Evolutionary conservation across 2,329 filamentous ascomycete genomes (phyloP).

Genomic region (Magnaporthiopsis incrustans): DNA sequence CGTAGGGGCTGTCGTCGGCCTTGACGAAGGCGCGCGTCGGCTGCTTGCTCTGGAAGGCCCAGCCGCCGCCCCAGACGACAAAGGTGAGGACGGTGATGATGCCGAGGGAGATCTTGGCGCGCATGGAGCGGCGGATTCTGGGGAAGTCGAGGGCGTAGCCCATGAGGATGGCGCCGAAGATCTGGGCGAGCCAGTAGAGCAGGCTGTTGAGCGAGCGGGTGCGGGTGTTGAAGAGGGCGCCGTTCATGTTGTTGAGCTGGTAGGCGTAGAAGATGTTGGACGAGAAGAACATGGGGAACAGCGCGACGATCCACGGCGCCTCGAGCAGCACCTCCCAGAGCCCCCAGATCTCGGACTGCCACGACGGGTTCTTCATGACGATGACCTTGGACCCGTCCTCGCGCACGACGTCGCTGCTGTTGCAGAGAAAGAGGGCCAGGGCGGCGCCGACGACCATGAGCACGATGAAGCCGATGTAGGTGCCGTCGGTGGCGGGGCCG

Average conservation of each 20-base stretch:
- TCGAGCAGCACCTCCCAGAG: constrained; percentile 63
- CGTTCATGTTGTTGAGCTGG: constrained; percentile 62
- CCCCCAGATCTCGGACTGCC: constrained; percentile 70
- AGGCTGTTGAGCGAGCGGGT: constrained; percentile 67
- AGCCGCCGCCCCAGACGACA: constrained; percentile 76
- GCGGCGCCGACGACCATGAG: constrained; percentile 37
- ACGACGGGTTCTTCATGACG: constrained; percentile 84
- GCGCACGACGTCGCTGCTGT: constrained; percentile 66
- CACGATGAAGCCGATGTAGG: constrained; percentile 18
- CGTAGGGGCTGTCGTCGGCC: constrained; percentile 14
- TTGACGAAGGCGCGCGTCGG: constrained; percentile 34
- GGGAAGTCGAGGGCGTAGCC: constrained; percentile 62
- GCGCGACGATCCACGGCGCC: constrained; percentile 64
- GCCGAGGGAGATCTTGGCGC: constrained; percentile 57
- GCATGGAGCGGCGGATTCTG: constrained; percentile 51
- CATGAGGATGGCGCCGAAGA: constrained; percentile 65
- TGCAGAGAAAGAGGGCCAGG: constrained; percentile 50
- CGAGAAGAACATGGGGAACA: constrained; percentile 77
- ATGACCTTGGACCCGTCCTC: constrained; percentile 73
- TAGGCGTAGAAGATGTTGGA: constrained; percentile 81
- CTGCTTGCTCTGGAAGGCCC: constrained; percentile 63
- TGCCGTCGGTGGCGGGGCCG: constrained; percentile 16
- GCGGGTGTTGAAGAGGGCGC: constrained; percentile 62
- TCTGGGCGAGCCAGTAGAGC: constrained; percentile 74
- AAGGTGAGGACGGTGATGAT: constrained; percentile 64